Evolutionary conservation across 176 grass and related monocot genomes (phyloP).

Genomic region (Bothriochloa decipiens): DNA sequence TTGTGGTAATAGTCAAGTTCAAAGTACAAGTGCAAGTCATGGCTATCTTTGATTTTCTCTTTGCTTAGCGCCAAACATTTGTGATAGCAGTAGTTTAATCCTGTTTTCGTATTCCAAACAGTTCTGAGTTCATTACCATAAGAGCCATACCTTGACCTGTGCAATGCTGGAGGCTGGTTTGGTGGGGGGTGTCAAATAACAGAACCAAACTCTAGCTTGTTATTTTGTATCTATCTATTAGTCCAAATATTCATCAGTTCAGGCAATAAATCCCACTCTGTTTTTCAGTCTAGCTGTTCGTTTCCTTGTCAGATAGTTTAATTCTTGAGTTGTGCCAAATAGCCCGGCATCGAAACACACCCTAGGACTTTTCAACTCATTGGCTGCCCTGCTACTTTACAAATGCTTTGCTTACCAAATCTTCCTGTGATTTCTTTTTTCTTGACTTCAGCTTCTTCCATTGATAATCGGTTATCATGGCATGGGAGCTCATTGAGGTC

Average conservation of each 20-base stretch:
- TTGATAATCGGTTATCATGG: constrained; percentile 6
- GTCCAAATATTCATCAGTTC: background rate
- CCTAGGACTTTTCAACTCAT: background rate
- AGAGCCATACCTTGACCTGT: background rate
- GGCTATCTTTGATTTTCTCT: too few relatives aligned
- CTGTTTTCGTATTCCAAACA: background rate
- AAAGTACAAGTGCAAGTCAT: too few relatives aligned
- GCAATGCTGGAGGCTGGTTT: background rate
- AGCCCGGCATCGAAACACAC: background rate
- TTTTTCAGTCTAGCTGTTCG: background rate
- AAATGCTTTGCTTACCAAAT: background rate
- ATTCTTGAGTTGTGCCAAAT: background rate
- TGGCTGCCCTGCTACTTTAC: background rate
- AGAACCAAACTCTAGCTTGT: background rate
- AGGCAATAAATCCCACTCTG: background rate
- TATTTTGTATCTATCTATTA: background rate
- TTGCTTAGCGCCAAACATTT: too few relatives aligned
- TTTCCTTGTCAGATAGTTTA: background rate
- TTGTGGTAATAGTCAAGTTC: too few relatives aligned
- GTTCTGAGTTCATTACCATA: background rate
- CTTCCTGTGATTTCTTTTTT: background rate
- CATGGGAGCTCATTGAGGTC: constrained; percentile 40
- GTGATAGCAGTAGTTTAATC: background rate
- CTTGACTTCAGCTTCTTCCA: background rate
- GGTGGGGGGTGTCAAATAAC: background rate